Base-by-base conservation (phyloP, 2,329 filamentous ascomycete species). In the Fusarium humuli region DNA sequence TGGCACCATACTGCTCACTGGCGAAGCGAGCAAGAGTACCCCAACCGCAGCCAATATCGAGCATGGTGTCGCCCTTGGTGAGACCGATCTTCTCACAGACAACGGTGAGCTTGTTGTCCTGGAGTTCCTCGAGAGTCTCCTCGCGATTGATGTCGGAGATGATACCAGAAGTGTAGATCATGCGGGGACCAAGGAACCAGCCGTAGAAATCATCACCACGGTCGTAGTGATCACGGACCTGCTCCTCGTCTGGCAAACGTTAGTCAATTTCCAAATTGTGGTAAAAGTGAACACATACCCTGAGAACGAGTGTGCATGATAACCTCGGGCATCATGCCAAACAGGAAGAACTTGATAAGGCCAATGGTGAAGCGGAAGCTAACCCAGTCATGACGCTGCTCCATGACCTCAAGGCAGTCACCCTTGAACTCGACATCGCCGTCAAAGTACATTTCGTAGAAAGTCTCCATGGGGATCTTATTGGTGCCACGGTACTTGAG, bases 11-110 rank as follows among this genome's bases (percentile, higher is more conserved):
- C 87, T 97, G 94, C 80, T 92, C 91, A 73, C 91, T 95, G 75
- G 96, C 96, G 78, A 94, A 98, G 78, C 94, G 94, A 78, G 94
- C 92, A 63, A 99, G 91, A 34, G 96, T 98, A 77, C 96, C 96
- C 96, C 96, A 99, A 75, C 96, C 96, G 80, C 95, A 98, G 79
- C 96, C 96, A 78, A 99, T 97, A 77, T 98, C 96, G 64, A 98
- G 91, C 82, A 98, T 84, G 57, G 82, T 88, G 80, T 98, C 94
- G 75, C 91, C 94, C 73, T 90, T 83, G 84, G 96, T 87, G 65
- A 98, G 86, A 48, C 86, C 91, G 73, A 98, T 94, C 88, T 98
- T 98, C 83, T 98, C 94, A 82, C 95, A 98, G 53, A 99, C 95
- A 74, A 97, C 86, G 72, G 92, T 91, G 76, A 98, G 85, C 84